Percentiles rank a stretch among this genome's conserved stretches.
phyloP scores from a whole-genome alignment of 2,329 filamentous ascomycete species.

The Aspergillus sp. region DNA sequence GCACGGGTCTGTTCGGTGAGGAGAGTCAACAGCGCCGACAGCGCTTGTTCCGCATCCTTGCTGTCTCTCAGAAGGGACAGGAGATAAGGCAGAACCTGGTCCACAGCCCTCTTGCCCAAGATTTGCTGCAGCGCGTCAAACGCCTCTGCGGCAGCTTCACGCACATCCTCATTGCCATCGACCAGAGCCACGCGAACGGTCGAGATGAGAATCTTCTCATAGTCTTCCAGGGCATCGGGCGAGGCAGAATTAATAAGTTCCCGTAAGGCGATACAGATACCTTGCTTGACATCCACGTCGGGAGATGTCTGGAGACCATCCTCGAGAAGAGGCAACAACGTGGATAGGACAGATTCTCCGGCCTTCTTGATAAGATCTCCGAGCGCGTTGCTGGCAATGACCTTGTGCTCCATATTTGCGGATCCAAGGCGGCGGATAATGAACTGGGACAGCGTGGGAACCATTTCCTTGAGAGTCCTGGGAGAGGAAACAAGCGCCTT shows the following conservation, averaged over 20 bases:
- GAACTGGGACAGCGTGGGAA: constrained; percentile 87
- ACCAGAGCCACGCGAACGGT: constrained; percentile 89
- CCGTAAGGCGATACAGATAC: constrained; percentile 90
- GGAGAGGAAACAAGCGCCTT: constrained; percentile 92
- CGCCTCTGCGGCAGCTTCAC: constrained; percentile 91
- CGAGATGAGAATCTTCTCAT: constrained; percentile 89
- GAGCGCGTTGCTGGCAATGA: constrained; percentile 93
- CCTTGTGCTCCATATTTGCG: constrained; percentile 96
- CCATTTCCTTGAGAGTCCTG: constrained; percentile 84
- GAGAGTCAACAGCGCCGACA: constrained; percentile 84
- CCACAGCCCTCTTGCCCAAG: constrained; percentile 85
- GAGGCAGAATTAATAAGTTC: constrained; percentile 88
- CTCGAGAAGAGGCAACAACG: constrained; percentile 80
- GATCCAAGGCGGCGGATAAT: constrained; percentile 90
- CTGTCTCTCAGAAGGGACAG: constrained; percentile 82
- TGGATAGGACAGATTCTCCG: constrained; percentile 84
- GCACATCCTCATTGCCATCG: constrained; percentile 78
- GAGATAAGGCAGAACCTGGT: constrained; percentile 88
- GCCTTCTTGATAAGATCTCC: constrained; percentile 96
- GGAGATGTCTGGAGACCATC: constrained; percentile 80
- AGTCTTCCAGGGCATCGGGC: constrained; percentile 79
- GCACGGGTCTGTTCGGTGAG: constrained; percentile 88
- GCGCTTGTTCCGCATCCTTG: constrained; percentile 78
- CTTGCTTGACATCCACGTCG: constrained; percentile 88
- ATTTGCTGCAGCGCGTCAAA: constrained; percentile 93